Evolutionary conservation across 129 eudicot genomes (phyloP).

Genomic region (Chrysanthemum seticuspe): DNA sequence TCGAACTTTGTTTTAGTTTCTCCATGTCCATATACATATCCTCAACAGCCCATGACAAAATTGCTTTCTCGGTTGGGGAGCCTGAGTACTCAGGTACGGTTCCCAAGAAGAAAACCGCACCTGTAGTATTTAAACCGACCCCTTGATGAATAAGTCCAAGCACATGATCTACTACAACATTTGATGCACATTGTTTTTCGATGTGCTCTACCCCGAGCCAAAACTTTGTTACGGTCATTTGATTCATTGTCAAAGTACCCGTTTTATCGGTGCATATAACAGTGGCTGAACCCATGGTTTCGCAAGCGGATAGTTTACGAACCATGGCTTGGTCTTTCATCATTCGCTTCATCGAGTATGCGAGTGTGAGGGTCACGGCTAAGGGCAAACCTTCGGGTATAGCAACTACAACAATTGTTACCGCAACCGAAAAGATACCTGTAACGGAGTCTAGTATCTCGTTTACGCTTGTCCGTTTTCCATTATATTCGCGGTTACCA

Average conservation of each 20-base stretch:
- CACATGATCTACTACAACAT: slow-evolving; percentile 23
- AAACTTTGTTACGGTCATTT: slow-evolving; percentile 77
- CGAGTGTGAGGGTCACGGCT: slow-evolving; percentile 84
- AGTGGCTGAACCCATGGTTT: slow-evolving; percentile 94
- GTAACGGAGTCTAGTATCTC: slow-evolving; percentile 55
- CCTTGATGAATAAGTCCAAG: slow-evolving; percentile 56
- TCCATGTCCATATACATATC: slow-evolving; percentile 71
- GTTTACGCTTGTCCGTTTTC: slow-evolving; percentile 32
- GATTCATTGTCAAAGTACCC: slow-evolving; percentile 77
- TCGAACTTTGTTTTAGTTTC: slow-evolving; percentile 41
- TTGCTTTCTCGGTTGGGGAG: slow-evolving; percentile 88
- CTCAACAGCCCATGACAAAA: slow-evolving; percentile 75
- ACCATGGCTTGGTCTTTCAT: slow-evolving; percentile 94
- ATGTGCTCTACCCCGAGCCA: slow-evolving; percentile 55
- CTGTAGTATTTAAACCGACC: slow-evolving; percentile 78
- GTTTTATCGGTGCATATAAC: slow-evolving; percentile 89
- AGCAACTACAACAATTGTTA: slow-evolving; percentile 90
- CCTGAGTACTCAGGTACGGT: slow-evolving; percentile 55
- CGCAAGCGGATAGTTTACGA: slow-evolving; percentile 84
- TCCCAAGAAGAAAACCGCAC: slow-evolving; percentile 46
- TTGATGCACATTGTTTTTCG: slow-evolving; percentile 22
- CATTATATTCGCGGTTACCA: slow-evolving; percentile 48
- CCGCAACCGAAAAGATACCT: slow-evolving; percentile 67
- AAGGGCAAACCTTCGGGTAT: slow-evolving; percentile 87
- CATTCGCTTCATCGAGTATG: slow-evolving; percentile 93